Evolutionary conservation across 169 alveolate species (phyloP).

Genomic region (Plasmodium adleri): DNA sequence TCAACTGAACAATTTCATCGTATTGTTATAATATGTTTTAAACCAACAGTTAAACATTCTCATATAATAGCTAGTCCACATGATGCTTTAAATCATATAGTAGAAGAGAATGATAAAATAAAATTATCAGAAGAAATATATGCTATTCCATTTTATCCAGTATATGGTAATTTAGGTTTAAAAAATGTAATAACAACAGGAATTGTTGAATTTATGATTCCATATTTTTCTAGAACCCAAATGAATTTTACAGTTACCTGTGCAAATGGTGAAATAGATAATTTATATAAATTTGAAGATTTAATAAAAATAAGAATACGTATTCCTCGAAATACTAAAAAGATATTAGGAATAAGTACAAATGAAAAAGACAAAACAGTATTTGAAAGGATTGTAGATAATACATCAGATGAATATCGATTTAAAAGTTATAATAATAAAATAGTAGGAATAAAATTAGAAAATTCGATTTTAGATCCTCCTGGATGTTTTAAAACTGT

Average conservation of each 20-base stretch:
- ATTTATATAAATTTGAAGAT: conserved; percentile 45
- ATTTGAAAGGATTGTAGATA: conserved; percentile 36
- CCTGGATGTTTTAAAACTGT: conserved; percentile 34
- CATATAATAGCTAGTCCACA: conserved; percentile 47
- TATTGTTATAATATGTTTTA: conserved; percentile 32
- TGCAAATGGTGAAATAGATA: conserved; percentile 34
- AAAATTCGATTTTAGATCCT: conserved; percentile 51
- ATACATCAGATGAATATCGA: conserved; percentile 9
- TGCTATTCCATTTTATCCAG: conserved; percentile 26
- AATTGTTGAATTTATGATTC: conserved; percentile 31
- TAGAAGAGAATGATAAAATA: not conserved
- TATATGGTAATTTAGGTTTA: conserved; percentile 31
- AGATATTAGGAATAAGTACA: conserved; percentile 29
- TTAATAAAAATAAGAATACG: conserved; percentile 12
- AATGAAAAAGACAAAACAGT: conserved; percentile 14
- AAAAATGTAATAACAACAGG: conserved; percentile 30
- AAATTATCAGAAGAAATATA: not conserved
- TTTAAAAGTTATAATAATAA: conserved; percentile 15
- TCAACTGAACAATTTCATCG: conserved; percentile 8
- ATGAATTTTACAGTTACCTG: conserved; percentile 15
- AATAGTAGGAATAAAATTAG: conserved; percentile 31
- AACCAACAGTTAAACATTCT: conserved; percentile 32
- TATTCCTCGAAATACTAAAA: conserved; percentile 13
- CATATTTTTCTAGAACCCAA: not conserved
- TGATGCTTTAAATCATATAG: conserved; percentile 17